Base-by-base conservation (phyloP, 192 early-diverging fungal species). In the Gaertneriomyces semiglobifer region DNA sequence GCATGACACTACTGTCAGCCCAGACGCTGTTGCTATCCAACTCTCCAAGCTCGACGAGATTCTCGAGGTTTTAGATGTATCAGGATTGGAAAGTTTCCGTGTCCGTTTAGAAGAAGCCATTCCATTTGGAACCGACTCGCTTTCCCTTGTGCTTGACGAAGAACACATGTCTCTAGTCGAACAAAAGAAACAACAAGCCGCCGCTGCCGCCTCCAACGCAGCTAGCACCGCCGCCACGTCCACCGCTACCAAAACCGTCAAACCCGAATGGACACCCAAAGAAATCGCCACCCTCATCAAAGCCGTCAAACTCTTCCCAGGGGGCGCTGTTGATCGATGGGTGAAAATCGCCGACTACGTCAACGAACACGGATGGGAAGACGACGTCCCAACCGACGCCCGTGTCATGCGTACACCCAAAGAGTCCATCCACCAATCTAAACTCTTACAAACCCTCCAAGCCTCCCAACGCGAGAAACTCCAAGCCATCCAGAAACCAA, bases 21-120 rank as follows among this genome's bases (percentile, higher is more conserved):
- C 84, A 18, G 77, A 75, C 42, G 79, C 88, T 57, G 79, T 91
- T 42, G 87, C 88, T 44, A 71, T 79, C 46, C 88, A 89, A 69
- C 79, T 88, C n/a, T 79, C 86, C 63, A 86, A 88, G 77, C 78
- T 93, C 57, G 92, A 93, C 70, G 85, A 84, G 70, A 77, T 96
- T 46, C 72, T 93, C 47, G 89, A 83, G 42, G 43, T 52, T 3
- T 54, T 63, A 44, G 77, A 80, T 44, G 48, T 73, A n/a, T 63
- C 58, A 45, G 72, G 76, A 10, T 50, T 83, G 18, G 79, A 77
- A 53, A 56, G 71, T 56, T 81, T 80, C 74, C 67, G 77, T 12
- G 65, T 47, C 19, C 60, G 68, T 10, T 57, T 83, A 45, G 81
- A 83, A n/a, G 63, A 60, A 19, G 66, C 68, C 18, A 51, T 70